Percentiles rank a stretch among this genome's conserved stretches.
Conservation (phyloP, 1,284 basidiomycete species). For the Papiliotrema terrestris region DNA sequence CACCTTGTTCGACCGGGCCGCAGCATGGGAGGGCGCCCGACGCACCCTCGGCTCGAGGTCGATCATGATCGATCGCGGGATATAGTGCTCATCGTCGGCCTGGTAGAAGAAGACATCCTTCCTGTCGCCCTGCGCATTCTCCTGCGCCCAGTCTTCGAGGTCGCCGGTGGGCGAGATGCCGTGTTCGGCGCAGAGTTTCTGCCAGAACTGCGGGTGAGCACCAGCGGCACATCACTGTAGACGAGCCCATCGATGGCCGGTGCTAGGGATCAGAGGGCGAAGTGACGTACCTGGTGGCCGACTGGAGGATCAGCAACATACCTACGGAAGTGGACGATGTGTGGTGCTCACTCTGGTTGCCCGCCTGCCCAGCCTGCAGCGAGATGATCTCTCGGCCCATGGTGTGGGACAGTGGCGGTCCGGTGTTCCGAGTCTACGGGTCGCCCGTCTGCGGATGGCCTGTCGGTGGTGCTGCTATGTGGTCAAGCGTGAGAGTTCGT, state of each 20-base stretch:
- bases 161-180: constrained; percentile 91
- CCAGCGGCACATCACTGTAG: background rate
- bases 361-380: constrained; percentile 78
- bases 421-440: too few species aligned
- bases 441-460: too few species aligned
- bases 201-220: constrained; percentile 65
- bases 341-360: constrained; percentile 82
- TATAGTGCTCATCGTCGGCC: constrained; percentile 99
- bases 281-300: constrained; percentile 39
- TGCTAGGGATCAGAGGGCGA: too few species aligned
- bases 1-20: too few species aligned
- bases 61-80: constrained; percentile 91
- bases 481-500: too few species aligned
- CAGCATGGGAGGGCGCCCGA: background rate
- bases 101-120: constrained; percentile 99
- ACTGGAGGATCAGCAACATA: constrained; percentile 18
- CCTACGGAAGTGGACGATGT: too few species aligned
- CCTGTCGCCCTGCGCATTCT: constrained; percentile 75
- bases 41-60: constrained; percentile 95
- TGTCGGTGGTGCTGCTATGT: too few species aligned
- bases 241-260: background rate
- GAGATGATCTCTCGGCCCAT: constrained; percentile 52
- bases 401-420: background rate
- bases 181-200: constrained; percentile 90
- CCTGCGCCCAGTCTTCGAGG: constrained; percentile 89